phyloP scores from a whole-genome alignment of 495 filamentous ascomycete species.

The Aspergillus heteromorphus region DNA sequence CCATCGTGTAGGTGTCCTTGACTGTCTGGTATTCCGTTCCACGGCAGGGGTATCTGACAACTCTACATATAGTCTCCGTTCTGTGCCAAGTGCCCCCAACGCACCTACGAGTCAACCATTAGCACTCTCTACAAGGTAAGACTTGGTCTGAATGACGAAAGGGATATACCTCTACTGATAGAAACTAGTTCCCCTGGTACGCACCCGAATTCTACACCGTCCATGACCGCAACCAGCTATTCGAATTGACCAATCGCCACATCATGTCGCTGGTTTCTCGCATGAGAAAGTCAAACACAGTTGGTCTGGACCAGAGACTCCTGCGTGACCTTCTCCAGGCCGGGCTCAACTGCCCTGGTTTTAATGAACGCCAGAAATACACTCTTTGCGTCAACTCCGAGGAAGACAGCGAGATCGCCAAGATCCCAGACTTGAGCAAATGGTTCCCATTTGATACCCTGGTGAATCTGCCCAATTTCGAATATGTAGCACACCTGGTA shows the following conservation, averaged over 20 bases:
- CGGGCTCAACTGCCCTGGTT: slow-evolving; percentile 57
- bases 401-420: slow-evolving; percentile 14
- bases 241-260: slow-evolving; percentile 45
- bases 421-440: slow-evolving; percentile 18
- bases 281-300: slow-evolving; percentile 23
- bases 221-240: slow-evolving; percentile 54
- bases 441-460: slow-evolving; percentile 37
- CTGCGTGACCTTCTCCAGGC: slow-evolving; percentile 53
- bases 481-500: slow-evolving; percentile 27
- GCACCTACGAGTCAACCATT: slow-evolving; percentile 70
- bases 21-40: neutral
- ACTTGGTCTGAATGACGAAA: neutral
- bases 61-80: slow-evolving; percentile 55
- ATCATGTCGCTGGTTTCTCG: slow-evolving; percentile 40
- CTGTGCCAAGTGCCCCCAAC: slow-evolving; percentile 59
- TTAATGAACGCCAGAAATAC: slow-evolving; percentile 53
- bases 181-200: slow-evolving; percentile 61
- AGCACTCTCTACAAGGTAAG: slow-evolving; percentile 65
- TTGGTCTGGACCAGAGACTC: slow-evolving; percentile 49
- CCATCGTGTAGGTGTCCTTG: slow-evolving; percentile 54
- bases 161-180: slow-evolving; percentile 5
- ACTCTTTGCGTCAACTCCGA: slow-evolving; percentile 20
- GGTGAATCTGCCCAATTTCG: slow-evolving; percentile 22
- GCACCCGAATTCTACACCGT: slow-evolving; percentile 57
- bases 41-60: slow-evolving; percentile 1